Percentiles rank a stretch among this genome's conserved stretches.
These are phyloP conservation scores for Quercus variabilis DNA, from an alignment of 306 rosid genomes.

Conservation along the genomic window DNA sequence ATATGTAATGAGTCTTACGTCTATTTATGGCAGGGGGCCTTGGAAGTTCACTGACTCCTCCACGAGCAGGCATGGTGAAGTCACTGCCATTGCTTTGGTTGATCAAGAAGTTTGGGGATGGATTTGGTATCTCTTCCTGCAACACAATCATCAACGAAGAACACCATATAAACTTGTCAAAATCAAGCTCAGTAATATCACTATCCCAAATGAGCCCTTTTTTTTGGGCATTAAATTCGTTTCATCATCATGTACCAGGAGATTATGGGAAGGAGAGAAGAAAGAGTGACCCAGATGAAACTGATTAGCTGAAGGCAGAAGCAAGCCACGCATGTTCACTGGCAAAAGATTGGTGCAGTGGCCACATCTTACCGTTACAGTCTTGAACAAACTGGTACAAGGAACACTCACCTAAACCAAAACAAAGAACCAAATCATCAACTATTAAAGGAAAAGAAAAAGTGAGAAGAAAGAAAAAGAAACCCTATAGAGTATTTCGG, in stretches of 20 bases:
- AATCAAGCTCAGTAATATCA: background rate
- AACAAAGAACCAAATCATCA: background rate
- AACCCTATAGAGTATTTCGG: slow-evolving; percentile 9
- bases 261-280: slow-evolving; percentile 71
- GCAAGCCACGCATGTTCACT: slow-evolving; percentile 84
- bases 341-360: slow-evolving; percentile 96
- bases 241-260: slow-evolving; percentile 43
- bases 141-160: background rate
- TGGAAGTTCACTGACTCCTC: slow-evolving; percentile 59
- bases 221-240: background rate
- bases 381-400: slow-evolving; percentile 88
- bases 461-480: background rate
- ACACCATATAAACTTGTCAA: background rate
- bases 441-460: background rate
- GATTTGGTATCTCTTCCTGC: slow-evolving; percentile 80
- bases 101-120: slow-evolving; percentile 57
- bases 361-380: slow-evolving; percentile 95
- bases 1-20: slow-evolving; percentile 49
- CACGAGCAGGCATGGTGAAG: slow-evolving; percentile 55
- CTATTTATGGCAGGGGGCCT: slow-evolving; percentile 74
- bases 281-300: slow-evolving; percentile 84
- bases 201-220: background rate
- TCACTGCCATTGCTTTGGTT: slow-evolving; percentile 55
- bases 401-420: slow-evolving; percentile 82
- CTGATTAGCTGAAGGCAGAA: slow-evolving; percentile 78